Conservation (phyloP, 805 yeast species). For the Wickerhamomyces canadensis region DNA sequence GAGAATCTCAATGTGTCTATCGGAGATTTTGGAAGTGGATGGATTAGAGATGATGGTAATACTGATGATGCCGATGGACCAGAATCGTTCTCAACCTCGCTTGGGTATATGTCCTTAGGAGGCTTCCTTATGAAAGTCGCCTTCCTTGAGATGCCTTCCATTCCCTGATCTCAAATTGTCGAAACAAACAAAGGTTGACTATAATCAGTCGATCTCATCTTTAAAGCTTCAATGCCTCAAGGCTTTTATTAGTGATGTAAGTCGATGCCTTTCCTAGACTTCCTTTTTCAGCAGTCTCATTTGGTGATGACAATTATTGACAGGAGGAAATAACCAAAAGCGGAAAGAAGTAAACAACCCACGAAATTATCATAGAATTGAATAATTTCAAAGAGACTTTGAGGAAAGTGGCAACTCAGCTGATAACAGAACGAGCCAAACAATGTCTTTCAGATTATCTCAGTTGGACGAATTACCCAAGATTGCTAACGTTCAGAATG, state of each 20-base stretch:
- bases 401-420: neutral
- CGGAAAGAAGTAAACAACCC: slow-evolving; percentile 11
- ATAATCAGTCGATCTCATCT: too few relatives aligned
- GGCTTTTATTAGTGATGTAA: too few relatives aligned
- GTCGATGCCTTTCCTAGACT: too few relatives aligned
- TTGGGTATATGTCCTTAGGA: slow-evolving; percentile 3
- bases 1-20: slow-evolving; percentile 8
- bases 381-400: neutral
- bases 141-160: neutral
- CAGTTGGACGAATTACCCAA: slow-evolving; percentile 44
- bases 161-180: too few relatives aligned
- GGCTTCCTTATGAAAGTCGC: slow-evolving; percentile 6
- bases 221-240: too few relatives aligned
- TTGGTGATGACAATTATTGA: too few relatives aligned
- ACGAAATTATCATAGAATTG: too few relatives aligned
- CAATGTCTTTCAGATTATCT: slow-evolving; percentile 30
- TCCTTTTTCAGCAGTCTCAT: slow-evolving; percentile 3
- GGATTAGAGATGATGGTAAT: neutral
- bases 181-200: too few relatives aligned
- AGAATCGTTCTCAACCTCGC: neutral
- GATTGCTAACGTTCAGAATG: slow-evolving; percentile 40
- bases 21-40: slow-evolving; percentile 2
- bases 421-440: too few relatives aligned
- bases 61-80: neutral
- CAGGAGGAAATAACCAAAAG: slow-evolving; percentile 1